Evolutionary conservation across 2,329 filamentous ascomycete genomes (phyloP), one percentile per base, ranked within the genome.

Genomic region (Scedosporium aurantiacum): DNA sequence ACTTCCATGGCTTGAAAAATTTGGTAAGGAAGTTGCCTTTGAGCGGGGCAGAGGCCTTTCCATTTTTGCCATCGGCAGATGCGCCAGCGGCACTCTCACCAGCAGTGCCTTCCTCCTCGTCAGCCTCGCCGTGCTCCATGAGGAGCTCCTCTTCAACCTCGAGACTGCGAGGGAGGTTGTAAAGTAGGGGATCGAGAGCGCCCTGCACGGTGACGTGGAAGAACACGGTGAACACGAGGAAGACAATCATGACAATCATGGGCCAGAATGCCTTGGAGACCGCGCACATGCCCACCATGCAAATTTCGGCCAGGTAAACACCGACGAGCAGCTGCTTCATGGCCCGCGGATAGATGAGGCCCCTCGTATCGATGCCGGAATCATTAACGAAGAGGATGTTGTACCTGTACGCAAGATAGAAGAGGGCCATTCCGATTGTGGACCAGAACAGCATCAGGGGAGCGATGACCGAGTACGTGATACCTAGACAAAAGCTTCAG

Each of bases 321-420:
- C 91, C 91, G 2, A 86, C 83, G 52, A 93, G 84, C 37, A 94
- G 82, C 64, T 97, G 92, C 77, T 96, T 90, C 52, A 97, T 80
- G 4, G 90, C 92, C 25, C 90, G 88, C 1, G 91, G 88, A 70
- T 96, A 97, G 68, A 91, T 86, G 23, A 93, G 84, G 57, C 94
- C 93, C 68, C 90, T 90, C 57, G 91, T 96, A 70, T 97, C 92
- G 65, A 96, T 85, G 64, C 85, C 79, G 12, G 88, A 82, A 66
- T 91, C 88, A 57, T 84, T 87, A 14, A 94, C 89, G 71, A 90
- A 96, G 23, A 96, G 78, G 60, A 96, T 73, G 73, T 93, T 92
- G 80, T 96, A 96, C 43, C 89, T 84, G 76, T 91, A 96, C 60
- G 90, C 88, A 60, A 90, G 79, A 73, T 95, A 94, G 76, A 95